phyloP scores from a whole-genome alignment of 2,329 filamentous ascomycete genomes.

The Rutstroemia sp. region DNA sequence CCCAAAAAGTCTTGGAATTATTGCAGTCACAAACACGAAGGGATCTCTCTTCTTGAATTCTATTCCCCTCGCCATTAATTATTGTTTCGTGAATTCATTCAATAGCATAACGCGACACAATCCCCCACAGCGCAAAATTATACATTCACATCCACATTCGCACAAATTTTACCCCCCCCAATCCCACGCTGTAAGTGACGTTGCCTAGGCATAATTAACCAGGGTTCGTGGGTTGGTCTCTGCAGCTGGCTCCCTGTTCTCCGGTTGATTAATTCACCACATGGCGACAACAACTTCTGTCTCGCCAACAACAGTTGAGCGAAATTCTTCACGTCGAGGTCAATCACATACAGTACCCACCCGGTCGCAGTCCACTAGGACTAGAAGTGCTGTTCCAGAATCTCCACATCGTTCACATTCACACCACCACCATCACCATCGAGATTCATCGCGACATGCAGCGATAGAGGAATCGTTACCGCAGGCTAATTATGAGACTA shows the following conservation, averaged over 20 bases:
- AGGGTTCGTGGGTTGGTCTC: conserved; percentile 1
- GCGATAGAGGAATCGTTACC: conserved; percentile 37
- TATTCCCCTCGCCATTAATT: no score
- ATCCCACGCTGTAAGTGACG: neutral
- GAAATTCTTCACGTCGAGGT: conserved; percentile 16
- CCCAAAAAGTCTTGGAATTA: neutral
- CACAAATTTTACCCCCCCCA: neutral
- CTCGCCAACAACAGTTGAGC: conserved; percentile 21
- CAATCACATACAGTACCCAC: conserved; percentile 23
- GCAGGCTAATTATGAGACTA: conserved; percentile 67
- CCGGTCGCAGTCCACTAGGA: conserved; percentile 26
- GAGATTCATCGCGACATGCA: conserved; percentile 35
- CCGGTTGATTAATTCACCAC: conserved; percentile 10
- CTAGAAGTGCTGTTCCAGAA: conserved; percentile 13
- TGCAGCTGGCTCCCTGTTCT: conserved; percentile 14
- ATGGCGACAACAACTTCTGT: conserved; percentile 22
- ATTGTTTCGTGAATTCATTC: neutral
- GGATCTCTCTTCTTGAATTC: no score
- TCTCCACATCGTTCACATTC: conserved; percentile 23
- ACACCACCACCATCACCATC: conserved; percentile 22
- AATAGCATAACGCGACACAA: neutral
- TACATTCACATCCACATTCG: neutral
- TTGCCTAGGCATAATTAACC: conserved; percentile 1
- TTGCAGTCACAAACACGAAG: neutral
- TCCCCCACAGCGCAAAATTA: neutral